phyloP scores from a whole-genome alignment of 2,329 filamentous ascomycete genomes.

The Boeremia lycopersici region DNA sequence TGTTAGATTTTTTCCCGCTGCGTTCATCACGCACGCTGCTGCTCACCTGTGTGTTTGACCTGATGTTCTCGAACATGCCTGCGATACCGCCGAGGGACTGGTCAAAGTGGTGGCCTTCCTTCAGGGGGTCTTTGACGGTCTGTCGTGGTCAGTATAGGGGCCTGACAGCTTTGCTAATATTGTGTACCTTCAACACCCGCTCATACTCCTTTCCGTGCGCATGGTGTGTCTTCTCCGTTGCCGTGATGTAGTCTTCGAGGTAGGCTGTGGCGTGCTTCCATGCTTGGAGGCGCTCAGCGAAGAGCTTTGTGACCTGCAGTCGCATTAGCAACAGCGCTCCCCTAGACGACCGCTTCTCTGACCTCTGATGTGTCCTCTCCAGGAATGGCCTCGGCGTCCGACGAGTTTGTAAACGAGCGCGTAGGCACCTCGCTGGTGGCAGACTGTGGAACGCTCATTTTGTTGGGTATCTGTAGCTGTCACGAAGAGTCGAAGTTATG shows the following conservation, averaged over 20 bases:
- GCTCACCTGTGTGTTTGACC: conserved; percentile 79
- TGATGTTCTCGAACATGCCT: conserved; percentile 92
- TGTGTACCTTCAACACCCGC: conserved; percentile 79
- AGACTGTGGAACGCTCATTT: conserved; percentile 43
- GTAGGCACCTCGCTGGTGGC: conserved; percentile 39
- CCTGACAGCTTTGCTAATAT: rapidly evolving
- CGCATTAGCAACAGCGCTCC: not conserved
- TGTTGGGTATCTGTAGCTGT: not conserved
- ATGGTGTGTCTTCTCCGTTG: conserved; percentile 85
- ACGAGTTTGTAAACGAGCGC: conserved; percentile 40
- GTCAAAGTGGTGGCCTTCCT: conserved; percentile 92
- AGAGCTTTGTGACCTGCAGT: conserved; percentile 59
- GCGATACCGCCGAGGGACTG: conserved; percentile 85
- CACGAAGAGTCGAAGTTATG: not conserved
- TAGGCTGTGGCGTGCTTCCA: conserved; percentile 96
- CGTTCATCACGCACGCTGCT: not conserved
- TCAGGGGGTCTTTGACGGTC: conserved; percentile 84
- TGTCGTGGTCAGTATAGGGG: conserved; percentile 44
- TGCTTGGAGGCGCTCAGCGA: conserved; percentile 85
- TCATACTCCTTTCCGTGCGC: conserved; percentile 93
- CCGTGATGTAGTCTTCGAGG: conserved; percentile 85
- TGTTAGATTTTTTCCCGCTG: conserved; percentile 1
- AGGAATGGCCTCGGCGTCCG: conserved; percentile 54
- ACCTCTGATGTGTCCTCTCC: conserved; percentile 56
- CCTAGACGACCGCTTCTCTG: not conserved